phyloP scores from a whole-genome alignment of 257 asterid species.

The Solanum sitiens region DNA sequence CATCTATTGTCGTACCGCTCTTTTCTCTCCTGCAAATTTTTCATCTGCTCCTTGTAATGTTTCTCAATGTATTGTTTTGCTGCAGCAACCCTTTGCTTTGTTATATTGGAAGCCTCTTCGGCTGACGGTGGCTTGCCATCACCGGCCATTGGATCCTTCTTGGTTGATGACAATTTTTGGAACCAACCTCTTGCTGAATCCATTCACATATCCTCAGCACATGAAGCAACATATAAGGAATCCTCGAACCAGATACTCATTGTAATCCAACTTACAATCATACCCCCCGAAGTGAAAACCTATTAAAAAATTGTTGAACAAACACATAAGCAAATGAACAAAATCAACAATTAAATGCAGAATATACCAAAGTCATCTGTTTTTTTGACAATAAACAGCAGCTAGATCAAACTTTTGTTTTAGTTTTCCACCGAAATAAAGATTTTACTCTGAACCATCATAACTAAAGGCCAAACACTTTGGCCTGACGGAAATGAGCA shows the following conservation, averaged over 20 bases:
- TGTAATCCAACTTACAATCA: conserved; percentile 9
- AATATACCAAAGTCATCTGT: neutral
- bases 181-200: conserved; percentile 88
- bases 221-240: conserved; percentile 13
- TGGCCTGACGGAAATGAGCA: neutral
- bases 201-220: conserved; percentile 39
- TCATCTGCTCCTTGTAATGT: conserved; percentile 91
- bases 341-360: neutral
- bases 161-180: conserved; percentile 53
- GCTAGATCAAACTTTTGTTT: neutral
- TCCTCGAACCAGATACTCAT: conserved; percentile 27
- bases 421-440: neutral
- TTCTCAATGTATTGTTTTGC: conserved; percentile 98
- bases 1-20: conserved; percentile 49
- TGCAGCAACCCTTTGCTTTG: conserved; percentile 93
- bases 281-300: conserved; percentile 12
- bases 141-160: conserved; percentile 64
- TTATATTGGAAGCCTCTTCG: conserved; percentile 81
- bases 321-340: neutral
- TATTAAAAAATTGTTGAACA: neutral
- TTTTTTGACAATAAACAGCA: neutral
- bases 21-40: conserved; percentile 86
- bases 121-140: conserved; percentile 37
- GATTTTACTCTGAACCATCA: neutral
- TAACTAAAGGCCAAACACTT: neutral